Evolutionary conservation across 768 basidiomycete genomes (phyloP), one percentile per base, ranked within the genome.

Genomic region (Boletus rufocinnamomeus): DNA sequence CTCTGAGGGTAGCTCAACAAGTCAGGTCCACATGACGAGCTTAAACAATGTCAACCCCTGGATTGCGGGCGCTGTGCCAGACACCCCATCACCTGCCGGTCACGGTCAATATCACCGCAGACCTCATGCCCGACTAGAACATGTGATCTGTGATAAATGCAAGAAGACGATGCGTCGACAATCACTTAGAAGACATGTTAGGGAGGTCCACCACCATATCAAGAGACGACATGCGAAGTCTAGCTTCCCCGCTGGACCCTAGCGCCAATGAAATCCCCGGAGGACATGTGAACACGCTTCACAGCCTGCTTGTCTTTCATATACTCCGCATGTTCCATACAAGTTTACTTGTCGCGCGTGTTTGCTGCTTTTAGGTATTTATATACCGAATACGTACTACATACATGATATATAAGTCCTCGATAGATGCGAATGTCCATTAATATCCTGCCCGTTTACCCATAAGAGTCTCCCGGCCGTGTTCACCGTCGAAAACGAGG

Each of bases 171-270:
- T 70, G 66, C 52, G 62, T 2, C 60, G 14, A 35, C 59, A 63
- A 19, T 72, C 70, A 1, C 41, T 63, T 0, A 59, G 2, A 19
- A 58, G 69, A 28, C 69, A 70, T 34, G n/a, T 59, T 0, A 58
- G 32, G 4, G 69, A 70, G 19, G 62, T 70, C 0, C 69, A 70
- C 5, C 9, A 63, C 0, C 52, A 41, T 13, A 52, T 63, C 19
- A 70, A 62, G 57, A 62, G 69, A 25, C 43, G 59, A 4, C 50
- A 51, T 17, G 4, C 48, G 1, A 60, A 57, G 30, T 25, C 51
- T 19, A 28, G 23, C 27, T 37, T 30, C 25, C 35, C 52, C 5
- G 21, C 50, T 38, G 43, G 37, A 41, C 34, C 52, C 44, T 56
- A 35, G n/a, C 14, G 11, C n/a, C 19, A 30, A n/a, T 17, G 19